Percentiles rank a stretch among this genome's conserved stretches.
phyloP scores from a whole-genome alignment of 2,329 filamentous ascomycete genomes.

The Fusarium sublunatum region DNA sequence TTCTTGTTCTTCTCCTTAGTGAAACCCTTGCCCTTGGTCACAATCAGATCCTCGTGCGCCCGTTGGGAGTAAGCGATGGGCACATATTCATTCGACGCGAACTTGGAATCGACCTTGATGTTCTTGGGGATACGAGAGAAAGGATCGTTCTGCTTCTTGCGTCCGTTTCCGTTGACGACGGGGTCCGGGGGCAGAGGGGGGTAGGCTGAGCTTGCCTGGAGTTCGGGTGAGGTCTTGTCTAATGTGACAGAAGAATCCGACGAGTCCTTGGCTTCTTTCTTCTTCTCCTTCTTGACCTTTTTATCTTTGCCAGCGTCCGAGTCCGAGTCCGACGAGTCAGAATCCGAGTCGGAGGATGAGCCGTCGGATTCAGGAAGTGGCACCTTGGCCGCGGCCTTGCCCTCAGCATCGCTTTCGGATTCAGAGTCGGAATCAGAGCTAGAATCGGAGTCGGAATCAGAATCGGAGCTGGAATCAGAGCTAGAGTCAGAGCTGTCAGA shows the following conservation, averaged over 20 bases:
- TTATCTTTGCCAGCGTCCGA: constrained; percentile 45
- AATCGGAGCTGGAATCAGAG: constrained; percentile 45
- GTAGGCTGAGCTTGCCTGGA: constrained; percentile 50
- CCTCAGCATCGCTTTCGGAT: constrained; percentile 52
- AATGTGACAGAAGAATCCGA: constrained; percentile 64
- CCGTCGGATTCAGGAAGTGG: constrained; percentile 58
- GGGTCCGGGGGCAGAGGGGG: constrained; percentile 67
- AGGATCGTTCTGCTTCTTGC: constrained; percentile 70
- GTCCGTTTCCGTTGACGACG: constrained; percentile 41
- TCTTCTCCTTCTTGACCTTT: constrained; percentile 20
- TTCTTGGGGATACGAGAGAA: constrained; percentile 82
- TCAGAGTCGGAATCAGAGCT: constrained; percentile 53
- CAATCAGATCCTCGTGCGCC: constrained; percentile 86
- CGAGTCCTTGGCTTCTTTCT: constrained; percentile 45
- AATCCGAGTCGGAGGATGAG: constrained; percentile 49
- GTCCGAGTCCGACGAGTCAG: constrained; percentile 51
- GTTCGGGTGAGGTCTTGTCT: constrained; percentile 59
- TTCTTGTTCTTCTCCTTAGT: constrained; percentile 99
- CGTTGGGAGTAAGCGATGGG: constrained; percentile 88
- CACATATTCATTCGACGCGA: constrained; percentile 83
- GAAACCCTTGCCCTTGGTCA: constrained; percentile 96
- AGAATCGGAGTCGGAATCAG: constrained; percentile 54
- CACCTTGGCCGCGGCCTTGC: constrained; percentile 54
- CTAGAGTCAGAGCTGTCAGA: constrained; percentile 48
- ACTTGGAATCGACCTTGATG: constrained; percentile 73